Evolutionary conservation across 202 grass and related monocot species (phyloP), one percentile per base, ranked within the genome.

Genomic region (Alloteropsis angusta): DNA sequence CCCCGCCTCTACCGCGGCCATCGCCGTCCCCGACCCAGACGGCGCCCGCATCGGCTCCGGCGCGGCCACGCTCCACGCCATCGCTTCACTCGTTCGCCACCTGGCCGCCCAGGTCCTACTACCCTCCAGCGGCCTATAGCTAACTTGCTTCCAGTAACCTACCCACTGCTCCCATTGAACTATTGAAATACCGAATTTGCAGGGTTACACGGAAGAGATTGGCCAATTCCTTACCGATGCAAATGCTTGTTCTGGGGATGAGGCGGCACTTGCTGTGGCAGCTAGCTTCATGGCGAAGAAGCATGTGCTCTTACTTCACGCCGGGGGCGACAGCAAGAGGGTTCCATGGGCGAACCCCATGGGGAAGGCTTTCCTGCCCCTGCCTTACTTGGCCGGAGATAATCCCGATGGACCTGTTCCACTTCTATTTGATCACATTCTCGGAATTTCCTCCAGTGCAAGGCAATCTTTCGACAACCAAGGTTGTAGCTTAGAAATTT

Each of bases 291-390:
- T 97, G 74, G 56, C 60, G 18, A 90, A 82, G 44, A 94, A 88
- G 71, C 88, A 92, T 70, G 80, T 97, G 77, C 79, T 97, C 59
- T 77, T 97, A 65, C 91, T 97, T 80, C 94, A 97, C 74, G 89
- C 94, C 8, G 94, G 94, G 54, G 94, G 94, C 2, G 94, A 97
- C 80, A 91, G 90, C 78, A 97, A 94, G 82, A 90, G 94, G 88
- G 91, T 97, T 21, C 91, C 94, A 3, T 97, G 94, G 94, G 94
- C 94, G 18, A 97, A 97, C 36, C 91, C 94, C 62, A 94, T 92
- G 94, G 94, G 94, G 8, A 97, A 97, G 82, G 89, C 83, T 7
- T 97, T 94, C 68, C 86, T 97, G 38, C 94, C 94, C 16, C 80
- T 97, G 25, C 94, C 91, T 25, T 97, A 90, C 79, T 44, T 97